Evolutionary conservation across 208 protist genomes (phyloP), one percentile per base, ranked within the genome.

Genomic region (Acanthamoeba lenticulata): DNA sequence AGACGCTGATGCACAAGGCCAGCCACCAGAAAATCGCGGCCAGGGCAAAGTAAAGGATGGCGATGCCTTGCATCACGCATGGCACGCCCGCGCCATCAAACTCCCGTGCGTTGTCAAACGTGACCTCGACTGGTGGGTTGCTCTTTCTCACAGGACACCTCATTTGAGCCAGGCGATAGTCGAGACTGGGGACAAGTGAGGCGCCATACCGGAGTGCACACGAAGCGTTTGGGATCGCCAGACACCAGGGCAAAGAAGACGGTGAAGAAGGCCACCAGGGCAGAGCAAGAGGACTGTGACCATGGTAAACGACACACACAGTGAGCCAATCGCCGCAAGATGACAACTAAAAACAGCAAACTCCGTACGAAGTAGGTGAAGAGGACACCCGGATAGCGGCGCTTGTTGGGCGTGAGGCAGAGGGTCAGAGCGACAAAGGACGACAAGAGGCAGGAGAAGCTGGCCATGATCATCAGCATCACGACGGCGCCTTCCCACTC

Each of bases 51-150:
- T 86, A 86, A 19, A 86, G 77, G 19, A 86, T 45, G 77, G 9
- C 15, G 7, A 29, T 52, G 42, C 77, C 77, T 86, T 86, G 77
- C 24, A 86, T 36, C 7, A 86, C 42, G 77, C 77, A 86, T 6
- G 77, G 77, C n/a, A 86, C 77, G n/a, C 77, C 77, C 9, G 19
- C 77, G 77, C 77, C 77, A 86, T 86, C 77, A 29, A 49, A 47
- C 19, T 86, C 77, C 6, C 32, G 19, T 9, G 77, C 77, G 38
- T 86, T 86, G 45, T 86, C 77, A n/a, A 86, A 57, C 13, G 13
- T 32, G 24, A 86, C 77, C 29, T 57, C 42, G 9, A 55, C 77
- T 11, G 77, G 77, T 36, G 77, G 77, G 42, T 15, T 49, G 13
- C 77, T 24, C 62, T 72, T 34, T 72, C 6, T 72, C 21, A 11